Evolutionary conservation across 495 filamentous ascomycete genomes (phyloP), one percentile per base, ranked within the genome.

Genomic region (Acidiella bohemica): DNA sequence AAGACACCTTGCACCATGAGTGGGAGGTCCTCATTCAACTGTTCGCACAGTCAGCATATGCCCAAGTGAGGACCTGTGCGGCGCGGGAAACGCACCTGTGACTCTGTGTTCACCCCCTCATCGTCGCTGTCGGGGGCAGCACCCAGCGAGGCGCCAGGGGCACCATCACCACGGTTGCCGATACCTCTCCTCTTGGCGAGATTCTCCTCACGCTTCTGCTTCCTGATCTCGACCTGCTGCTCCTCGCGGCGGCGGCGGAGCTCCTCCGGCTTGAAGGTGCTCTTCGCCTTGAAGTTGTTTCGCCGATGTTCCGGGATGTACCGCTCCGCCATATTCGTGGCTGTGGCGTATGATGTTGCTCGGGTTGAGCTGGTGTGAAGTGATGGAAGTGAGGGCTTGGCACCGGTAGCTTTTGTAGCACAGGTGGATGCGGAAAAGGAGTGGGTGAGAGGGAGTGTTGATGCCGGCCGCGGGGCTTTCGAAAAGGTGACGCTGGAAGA

Each of bases 231-330:
- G 44, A 99, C 92, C 64, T 94, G 88, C 62, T 92, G 84, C 62
- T 99, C 92, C 58, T 99, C 92, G 61, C 92, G 92, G 61, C 92
- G 92, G 58, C 92, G 85, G 56, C 92, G 84, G 36, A 99, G 79
- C 67, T 99, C 92, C 62, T 99, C 92, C 50, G 86, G 86, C 72
- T 93, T 92, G 73, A 99, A 99, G 58, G 84, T 81, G 60, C 79
- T 83, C 71, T 90, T 92, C 44, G 92, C 92, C 77, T 99, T 99
- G 75, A 90, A 99, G 66, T 93, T 87, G 33, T 80, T 93, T 56
- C 92, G 90, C 58, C 92, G 85, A 73, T 99, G 92, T 67, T 96
- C 92, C 58, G 92, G 92, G 59, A 99, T 99, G 68, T 93, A 99
- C 34, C 87, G 83, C 58, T 99, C 92, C 55, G 88, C 76, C 92